A percentile compares a stretch with the other conserved stretches of the same genome.
phyloP scores from a whole-genome alignment of 257 asterid species.

The Handroanthus guayacan region DNA sequence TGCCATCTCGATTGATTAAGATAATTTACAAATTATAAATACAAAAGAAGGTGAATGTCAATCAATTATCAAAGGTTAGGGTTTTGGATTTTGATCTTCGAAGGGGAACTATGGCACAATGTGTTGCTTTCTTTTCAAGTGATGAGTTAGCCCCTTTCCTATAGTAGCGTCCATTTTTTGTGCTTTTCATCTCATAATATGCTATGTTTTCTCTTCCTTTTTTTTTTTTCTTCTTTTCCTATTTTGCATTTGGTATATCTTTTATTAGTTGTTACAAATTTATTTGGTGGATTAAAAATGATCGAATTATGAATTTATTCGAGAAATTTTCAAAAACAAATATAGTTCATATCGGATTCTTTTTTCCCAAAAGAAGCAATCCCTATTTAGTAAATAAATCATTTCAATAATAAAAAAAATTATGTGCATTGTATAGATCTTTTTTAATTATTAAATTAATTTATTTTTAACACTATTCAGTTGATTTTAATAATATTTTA shows the following conservation, averaged over 20 bases:
- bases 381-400: no score
- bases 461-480: no score
- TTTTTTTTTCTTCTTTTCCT: background rate
- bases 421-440: no score
- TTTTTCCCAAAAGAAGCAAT: no score
- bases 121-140: background rate
- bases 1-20: conserved; percentile 33
- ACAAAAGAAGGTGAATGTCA: background rate
- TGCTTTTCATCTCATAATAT: background rate
- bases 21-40: background rate
- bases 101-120: background rate
- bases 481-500: no score
- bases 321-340: no score
- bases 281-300: no score
- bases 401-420: no score
- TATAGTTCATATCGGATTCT: no score
- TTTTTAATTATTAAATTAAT: no score
- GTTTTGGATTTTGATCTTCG: conserved; percentile 26
- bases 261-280: no score
- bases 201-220: background rate
- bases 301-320: no score
- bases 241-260: background rate
- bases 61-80: conserved; percentile 24
- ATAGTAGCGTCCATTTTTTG: conserved; percentile 4
- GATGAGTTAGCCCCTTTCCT: background rate